Evolutionary conservation across 257 asterid genomes (phyloP).

Genomic region (Solanum medicagineum): DNA sequence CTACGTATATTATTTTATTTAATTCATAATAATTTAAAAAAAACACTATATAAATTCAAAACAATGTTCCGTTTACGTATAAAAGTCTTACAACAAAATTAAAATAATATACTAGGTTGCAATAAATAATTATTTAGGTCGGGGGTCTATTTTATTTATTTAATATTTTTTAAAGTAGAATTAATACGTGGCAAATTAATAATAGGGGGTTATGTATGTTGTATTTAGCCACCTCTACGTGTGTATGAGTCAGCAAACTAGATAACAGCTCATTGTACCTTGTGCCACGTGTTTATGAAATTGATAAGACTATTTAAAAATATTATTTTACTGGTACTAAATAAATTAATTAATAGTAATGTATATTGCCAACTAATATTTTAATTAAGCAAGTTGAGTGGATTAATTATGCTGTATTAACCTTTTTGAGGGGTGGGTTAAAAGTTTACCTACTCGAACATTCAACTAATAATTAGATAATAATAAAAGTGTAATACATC

Average conservation of each 20-base stretch:
- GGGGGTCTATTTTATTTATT: neutral
- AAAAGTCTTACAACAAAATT: neutral
- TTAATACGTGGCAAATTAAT: neutral
- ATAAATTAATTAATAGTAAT: neutral
- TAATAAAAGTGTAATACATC: too few species aligned
- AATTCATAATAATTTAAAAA: neutral
- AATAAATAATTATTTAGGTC: neutral
- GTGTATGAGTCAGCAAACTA: slow-evolving; percentile 8
- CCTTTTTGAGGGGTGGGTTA: too few species aligned
- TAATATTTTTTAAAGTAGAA: neutral
- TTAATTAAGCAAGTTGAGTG: neutral
- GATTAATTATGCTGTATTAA: too few species aligned
- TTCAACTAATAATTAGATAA: too few species aligned
- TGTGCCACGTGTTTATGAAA: neutral
- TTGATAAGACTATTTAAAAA: neutral
- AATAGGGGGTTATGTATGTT: neutral
- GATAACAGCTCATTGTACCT: neutral
- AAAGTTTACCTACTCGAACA: too few species aligned
- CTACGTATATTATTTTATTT: neutral
- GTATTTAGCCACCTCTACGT: neutral
- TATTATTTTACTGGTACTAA: neutral
- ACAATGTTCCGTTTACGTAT: neutral
- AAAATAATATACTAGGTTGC: neutral
- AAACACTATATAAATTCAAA: neutral
- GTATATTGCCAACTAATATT: neutral